Evolutionary conservation across 768 basidiomycete species (phyloP).

Genomic region (Trichaptum fuscoviolaceum): DNA sequence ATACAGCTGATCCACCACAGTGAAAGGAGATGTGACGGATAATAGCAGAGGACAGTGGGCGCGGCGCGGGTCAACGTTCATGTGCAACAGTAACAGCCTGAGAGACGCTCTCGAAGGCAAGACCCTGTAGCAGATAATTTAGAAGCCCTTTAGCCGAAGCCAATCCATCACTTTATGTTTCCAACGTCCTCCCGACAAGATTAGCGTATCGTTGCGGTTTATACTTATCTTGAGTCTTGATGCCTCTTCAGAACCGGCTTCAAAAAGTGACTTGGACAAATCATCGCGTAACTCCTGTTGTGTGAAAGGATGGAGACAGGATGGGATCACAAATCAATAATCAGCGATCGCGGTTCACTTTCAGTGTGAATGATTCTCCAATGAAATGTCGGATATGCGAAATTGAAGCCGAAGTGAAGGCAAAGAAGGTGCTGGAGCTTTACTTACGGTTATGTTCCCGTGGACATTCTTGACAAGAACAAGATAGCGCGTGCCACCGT

Average conservation of each 20-base stretch:
- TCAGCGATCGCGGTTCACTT: neutral
- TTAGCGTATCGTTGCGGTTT: constrained; percentile 45
- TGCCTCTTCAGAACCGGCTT: constrained; percentile 38
- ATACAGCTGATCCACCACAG: neutral
- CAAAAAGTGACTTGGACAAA: constrained; percentile 47
- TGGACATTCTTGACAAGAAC: constrained; percentile 64
- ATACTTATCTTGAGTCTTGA: constrained; percentile 44
- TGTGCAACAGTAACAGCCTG: constrained; percentile 53
- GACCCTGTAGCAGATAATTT: constrained; percentile 7
- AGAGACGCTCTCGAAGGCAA: neutral
- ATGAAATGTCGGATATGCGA: constrained; percentile 3
- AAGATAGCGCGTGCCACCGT: constrained; percentile 52
- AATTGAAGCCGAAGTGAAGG: neutral
- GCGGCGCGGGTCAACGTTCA: constrained; percentile 85
- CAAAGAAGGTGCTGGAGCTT: neutral
- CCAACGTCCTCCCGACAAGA: constrained; percentile 49
- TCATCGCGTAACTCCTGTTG: constrained; percentile 55
- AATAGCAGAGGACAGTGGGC: constrained; percentile 48
- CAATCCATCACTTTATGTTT: constrained; percentile 57
- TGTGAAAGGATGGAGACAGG: constrained; percentile 6
- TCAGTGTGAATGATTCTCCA: neutral
- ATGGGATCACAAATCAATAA: constrained; percentile 2
- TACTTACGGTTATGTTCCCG: constrained; percentile 52
- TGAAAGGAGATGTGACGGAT: neutral
- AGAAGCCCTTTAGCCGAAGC: constrained; percentile 65